Evolutionary conservation across 768 basidiomycete species (phyloP).

Genomic region (Hygrophorus russula): DNA sequence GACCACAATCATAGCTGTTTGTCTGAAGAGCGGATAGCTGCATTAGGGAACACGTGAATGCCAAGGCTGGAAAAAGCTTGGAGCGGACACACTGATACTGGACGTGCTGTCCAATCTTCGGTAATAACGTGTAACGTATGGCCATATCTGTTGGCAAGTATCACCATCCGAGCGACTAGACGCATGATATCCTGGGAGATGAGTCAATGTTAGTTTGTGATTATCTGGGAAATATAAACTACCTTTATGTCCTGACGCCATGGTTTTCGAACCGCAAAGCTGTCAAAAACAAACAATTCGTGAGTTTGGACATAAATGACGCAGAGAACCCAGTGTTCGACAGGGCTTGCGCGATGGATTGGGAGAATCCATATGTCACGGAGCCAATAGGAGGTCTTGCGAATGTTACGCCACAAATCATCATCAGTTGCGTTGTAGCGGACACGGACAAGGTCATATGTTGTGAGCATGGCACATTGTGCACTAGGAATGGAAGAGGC

Average conservation of each 20-base stretch:
- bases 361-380: conserved; percentile 25
- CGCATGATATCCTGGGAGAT: conserved; percentile 7
- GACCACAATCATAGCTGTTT: conserved; percentile 10
- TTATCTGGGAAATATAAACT: neutral
- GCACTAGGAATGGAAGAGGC: neutral
- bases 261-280: conserved; percentile 10
- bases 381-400: conserved; percentile 16
- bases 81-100: conserved; percentile 1
- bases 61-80: too few species aligned
- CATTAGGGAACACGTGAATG: neutral
- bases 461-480: conserved; percentile 10
- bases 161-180: conserved; percentile 7
- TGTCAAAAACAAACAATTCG: conserved; percentile 20
- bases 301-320: conserved; percentile 7
- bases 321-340: conserved; percentile 24
- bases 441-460: conserved; percentile 11
- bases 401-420: conserved; percentile 13
- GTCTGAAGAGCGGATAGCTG: neutral
- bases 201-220: neutral
- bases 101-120: conserved; percentile 10
- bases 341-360: conserved; percentile 15
- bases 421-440: conserved; percentile 10
- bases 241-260: conserved; percentile 9
- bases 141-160: conserved; percentile 5
- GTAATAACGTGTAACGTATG: conserved; percentile 5